Percentiles rank a stretch among this genome's conserved stretches.
phyloP scores from a whole-genome alignment of 306 rosid genomes.

The Crataegus laevigata region DNA sequence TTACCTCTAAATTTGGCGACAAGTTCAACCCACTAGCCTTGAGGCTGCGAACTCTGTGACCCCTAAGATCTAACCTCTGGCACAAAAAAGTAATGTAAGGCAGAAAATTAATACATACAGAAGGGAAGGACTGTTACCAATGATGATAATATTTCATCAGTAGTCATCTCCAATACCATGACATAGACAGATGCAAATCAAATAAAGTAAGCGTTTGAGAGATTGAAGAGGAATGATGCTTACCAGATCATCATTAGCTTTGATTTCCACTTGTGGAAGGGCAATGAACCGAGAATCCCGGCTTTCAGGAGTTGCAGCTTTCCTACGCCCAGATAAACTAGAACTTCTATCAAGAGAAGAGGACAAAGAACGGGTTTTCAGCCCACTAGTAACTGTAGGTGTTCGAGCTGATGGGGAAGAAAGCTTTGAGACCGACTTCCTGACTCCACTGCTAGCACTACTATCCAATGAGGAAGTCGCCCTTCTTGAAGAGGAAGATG shows the following conservation, averaged over 20 bases:
- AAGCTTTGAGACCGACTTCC: conserved; percentile 55
- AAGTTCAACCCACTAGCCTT: conserved; percentile 83
- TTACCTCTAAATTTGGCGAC: conserved; percentile 92
- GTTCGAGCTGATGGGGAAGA: conserved; percentile 52
- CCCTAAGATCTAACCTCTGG: conserved; percentile 97
- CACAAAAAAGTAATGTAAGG: conserved; percentile 11
- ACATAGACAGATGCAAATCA: neutral
- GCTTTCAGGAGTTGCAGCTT: conserved; percentile 51
- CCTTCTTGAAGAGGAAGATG: conserved; percentile 44
- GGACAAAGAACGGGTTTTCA: conserved; percentile 50
- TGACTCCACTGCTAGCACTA: conserved; percentile 43
- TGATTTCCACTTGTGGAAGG: conserved; percentile 90
- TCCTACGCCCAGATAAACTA: conserved; percentile 58
- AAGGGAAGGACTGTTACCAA: neutral
- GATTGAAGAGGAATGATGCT: conserved; percentile 12
- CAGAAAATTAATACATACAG: conserved; percentile 15
- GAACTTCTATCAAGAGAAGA: conserved; percentile 55
- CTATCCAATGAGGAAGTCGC: conserved; percentile 47
- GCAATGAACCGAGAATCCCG: conserved; percentile 61
- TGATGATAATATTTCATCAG: neutral
- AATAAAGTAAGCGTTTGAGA: neutral
- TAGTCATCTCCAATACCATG: neutral
- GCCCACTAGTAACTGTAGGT: conserved; percentile 46
- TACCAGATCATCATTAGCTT: conserved; percentile 91
- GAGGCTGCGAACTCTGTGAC: conserved; percentile 90